Evolutionary conservation across 2,329 filamentous ascomycete species (phyloP).

Genomic region (Monilinia polystroma): DNA sequence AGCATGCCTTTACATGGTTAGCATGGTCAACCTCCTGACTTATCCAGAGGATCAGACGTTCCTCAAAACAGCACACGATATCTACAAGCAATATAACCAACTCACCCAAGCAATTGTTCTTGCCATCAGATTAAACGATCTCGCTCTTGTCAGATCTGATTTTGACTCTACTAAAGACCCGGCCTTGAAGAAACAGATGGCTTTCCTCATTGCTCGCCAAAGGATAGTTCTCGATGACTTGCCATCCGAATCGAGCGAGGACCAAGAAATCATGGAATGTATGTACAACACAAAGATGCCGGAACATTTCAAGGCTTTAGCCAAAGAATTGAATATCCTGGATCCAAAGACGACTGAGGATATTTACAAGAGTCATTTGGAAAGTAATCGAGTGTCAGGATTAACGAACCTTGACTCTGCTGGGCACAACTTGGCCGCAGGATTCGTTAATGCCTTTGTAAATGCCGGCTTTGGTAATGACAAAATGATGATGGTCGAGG

Average conservation of each 20-base stretch:
- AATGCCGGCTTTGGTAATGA: slow-evolving; percentile 95
- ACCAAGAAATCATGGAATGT: slow-evolving; percentile 75
- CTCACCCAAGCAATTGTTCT: slow-evolving; percentile 90
- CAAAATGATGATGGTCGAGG: slow-evolving; percentile 94
- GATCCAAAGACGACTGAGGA: slow-evolving; percentile 97
- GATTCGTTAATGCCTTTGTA: slow-evolving; percentile 95
- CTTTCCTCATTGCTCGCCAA: slow-evolving; percentile 88
- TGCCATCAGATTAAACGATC: slow-evolving; percentile 89
- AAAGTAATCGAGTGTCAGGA: slow-evolving; percentile 88
- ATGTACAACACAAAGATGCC: slow-evolving; percentile 84
- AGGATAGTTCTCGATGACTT: slow-evolving; percentile 80
- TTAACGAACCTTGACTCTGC: slow-evolving; percentile 95
- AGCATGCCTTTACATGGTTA: slow-evolving; percentile 97
- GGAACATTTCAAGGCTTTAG: slow-evolving; percentile 90
- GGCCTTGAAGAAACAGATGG: slow-evolving; percentile 86
- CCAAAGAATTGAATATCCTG: slow-evolving; percentile 93
- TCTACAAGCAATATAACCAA: slow-evolving; percentile 92
- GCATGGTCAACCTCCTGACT: slow-evolving; percentile 96
- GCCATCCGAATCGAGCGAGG: slow-evolving; percentile 62
- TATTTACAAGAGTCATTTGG: slow-evolving; percentile 98
- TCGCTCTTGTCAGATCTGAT: slow-evolving; percentile 76
- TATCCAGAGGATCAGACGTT: slow-evolving; percentile 98
- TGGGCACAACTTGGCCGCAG: slow-evolving; percentile 90
- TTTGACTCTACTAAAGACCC: slow-evolving; percentile 79
- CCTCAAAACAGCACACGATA: slow-evolving; percentile 85